Conservation (phyloP, 2,329 filamentous ascomycete species). For the Passalora sequoiae region DNA sequence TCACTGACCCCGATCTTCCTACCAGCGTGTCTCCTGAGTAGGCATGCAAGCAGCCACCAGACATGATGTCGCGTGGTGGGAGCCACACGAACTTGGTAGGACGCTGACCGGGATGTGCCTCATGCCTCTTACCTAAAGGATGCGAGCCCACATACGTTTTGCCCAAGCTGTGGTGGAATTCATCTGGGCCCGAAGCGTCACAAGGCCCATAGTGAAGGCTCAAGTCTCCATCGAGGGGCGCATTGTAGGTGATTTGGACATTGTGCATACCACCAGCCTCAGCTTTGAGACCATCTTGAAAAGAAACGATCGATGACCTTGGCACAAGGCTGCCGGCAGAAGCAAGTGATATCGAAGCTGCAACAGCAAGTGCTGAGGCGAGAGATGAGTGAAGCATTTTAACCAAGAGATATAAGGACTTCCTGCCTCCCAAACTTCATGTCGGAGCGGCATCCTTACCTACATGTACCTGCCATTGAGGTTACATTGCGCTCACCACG, state of each 20-base stretch:
- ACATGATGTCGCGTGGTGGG: constrained; percentile 37
- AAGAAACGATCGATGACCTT: constrained; percentile 19
- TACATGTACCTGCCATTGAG: background rate
- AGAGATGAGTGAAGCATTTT: constrained; percentile 15
- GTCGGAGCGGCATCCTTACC: too few species aligned
- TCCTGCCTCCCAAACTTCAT: too few species aligned
- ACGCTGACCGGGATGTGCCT: constrained; percentile 27
- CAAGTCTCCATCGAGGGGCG: constrained; percentile 42
- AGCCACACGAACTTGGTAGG: constrained; percentile 48
- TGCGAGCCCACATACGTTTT: constrained; percentile 37
- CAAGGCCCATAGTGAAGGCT: constrained; percentile 45
- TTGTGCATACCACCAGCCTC: constrained; percentile 43
- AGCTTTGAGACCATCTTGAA: constrained; percentile 24
- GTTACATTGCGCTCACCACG: background rate
- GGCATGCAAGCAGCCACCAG: constrained; percentile 43
- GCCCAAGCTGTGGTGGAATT: constrained; percentile 45
- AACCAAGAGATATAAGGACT: background rate
- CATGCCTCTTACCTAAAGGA: constrained; percentile 26
- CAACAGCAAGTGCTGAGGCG: constrained; percentile 14
- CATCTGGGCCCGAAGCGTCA: constrained; percentile 30
- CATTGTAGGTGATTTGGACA: constrained; percentile 43
- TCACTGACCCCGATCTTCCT: constrained; percentile 40
- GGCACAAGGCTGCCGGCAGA: constrained; percentile 14
- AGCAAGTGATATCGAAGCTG: constrained; percentile 6
- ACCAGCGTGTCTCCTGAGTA: constrained; percentile 39